These are phyloP conservation scores for Boletus edulis DNA, from an alignment of 768 basidiomycete genomes.

Conservation along the genomic window DNA sequence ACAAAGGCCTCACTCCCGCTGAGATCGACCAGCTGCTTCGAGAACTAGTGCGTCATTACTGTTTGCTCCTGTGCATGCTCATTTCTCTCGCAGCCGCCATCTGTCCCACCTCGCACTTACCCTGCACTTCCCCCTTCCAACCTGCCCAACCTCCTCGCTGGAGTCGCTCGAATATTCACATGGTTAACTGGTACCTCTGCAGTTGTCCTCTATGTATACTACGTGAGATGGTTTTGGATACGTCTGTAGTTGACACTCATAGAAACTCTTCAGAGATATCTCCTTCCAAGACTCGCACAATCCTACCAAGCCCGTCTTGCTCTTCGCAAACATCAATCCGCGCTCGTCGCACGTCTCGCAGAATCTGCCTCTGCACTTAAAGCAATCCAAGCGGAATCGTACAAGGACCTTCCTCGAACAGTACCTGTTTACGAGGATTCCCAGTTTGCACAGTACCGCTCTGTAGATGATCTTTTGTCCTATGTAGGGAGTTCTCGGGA, in stretches of 20 bases:
- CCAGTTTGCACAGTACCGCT: constrained; percentile 43
- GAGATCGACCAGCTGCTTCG: constrained; percentile 62
- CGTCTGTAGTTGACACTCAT: constrained; percentile 4
- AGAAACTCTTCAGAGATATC: constrained; percentile 49
- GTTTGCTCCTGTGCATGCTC: constrained; percentile 1
- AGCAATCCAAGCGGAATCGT: constrained; percentile 52
- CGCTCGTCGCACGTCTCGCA: constrained; percentile 53
- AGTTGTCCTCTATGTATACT: constrained; percentile 57
- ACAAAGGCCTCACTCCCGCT: constrained; percentile 62
- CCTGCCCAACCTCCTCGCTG: constrained; percentile 64
- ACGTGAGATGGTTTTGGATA: constrained; percentile 42
- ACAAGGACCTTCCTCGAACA: constrained; percentile 55
- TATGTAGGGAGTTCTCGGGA: constrained; percentile 7
- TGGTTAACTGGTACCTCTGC: constrained; percentile 71
- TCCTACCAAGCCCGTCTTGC: constrained; percentile 61
- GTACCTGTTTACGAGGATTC: constrained; percentile 48
- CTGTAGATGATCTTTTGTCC: constrained; percentile 40
- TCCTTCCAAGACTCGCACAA: constrained; percentile 63
- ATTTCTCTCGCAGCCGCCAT: constrained; percentile 35
- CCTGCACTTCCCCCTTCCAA: constrained; percentile 68
- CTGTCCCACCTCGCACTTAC: constrained; percentile 70
- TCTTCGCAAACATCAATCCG: constrained; percentile 57
- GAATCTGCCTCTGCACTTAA: constrained; percentile 55
- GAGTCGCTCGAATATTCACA: constrained; percentile 53
- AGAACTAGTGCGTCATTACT: constrained; percentile 45